Evolutionary conservation across 495 filamentous ascomycete species (phyloP), one percentile per base, ranked within the genome.

Genomic region (Copromyces sp.): DNA sequence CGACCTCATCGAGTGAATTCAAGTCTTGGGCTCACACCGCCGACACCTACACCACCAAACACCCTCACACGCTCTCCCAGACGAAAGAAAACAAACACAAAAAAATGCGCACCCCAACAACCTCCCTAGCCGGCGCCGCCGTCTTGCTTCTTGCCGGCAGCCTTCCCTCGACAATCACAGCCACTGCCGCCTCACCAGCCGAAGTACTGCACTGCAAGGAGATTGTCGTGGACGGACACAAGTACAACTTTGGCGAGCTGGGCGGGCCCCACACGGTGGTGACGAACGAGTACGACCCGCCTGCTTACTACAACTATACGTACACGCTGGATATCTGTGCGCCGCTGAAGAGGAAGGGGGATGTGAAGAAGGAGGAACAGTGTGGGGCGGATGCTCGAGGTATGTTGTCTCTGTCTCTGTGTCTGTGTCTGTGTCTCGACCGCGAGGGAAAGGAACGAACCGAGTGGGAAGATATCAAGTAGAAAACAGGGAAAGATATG

Each of bases 291-390:
- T 83, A 87, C 35, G 80, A 81, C 2, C 77, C 78, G 45, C 87
- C 85, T 0, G 82, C 72, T 11, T 73, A 79, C 12, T 76, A 77
- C 40, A 97, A 97, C 77, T 93, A 89, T 8, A 97, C 92, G 9
- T 97, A 94, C 82, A 92, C 92, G n/a, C 79, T 99, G 42, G 92
- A 98, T 75, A 86, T 97, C 68, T 99, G 95, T 81, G 82, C 82
- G 42, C 83, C 86, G 20, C 82, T 99, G 59, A 83, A 84, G 72
- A 83, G 86, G 70, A 85, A 83, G 40, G 85, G 85, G 47, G 84
- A 83, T 6, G 79, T 75, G 0, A 82, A 84, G 47, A 80, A 83
- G 61, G 81, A 92, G 45, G 77, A 88, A 79, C 24, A 32, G 6
- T 90, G 94, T 81, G 81, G 87, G n/a, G 77, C 82, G 75, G 87